A percentile compares a stretch with the other conserved stretches of the same genome.
phyloP scores from a whole-genome alignment of 2,329 filamentous ascomycete species.

The Capronia coronata region DNA sequence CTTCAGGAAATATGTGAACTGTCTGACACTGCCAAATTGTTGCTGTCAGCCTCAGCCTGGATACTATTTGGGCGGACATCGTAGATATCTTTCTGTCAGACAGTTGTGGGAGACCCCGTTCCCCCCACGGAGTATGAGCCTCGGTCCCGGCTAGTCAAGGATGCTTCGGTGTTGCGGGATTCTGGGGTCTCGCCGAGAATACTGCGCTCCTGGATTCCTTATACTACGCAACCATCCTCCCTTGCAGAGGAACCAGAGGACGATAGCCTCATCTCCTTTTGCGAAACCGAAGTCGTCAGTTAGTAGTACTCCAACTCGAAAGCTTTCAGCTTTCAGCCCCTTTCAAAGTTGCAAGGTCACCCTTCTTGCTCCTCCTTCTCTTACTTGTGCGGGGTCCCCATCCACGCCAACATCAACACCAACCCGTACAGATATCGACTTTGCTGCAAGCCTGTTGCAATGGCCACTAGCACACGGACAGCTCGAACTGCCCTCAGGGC shows the following conservation, averaged over 20 bases:
- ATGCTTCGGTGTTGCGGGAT: constrained; percentile 1
- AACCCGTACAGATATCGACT: background rate
- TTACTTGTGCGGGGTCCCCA: background rate
- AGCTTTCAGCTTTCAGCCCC: background rate
- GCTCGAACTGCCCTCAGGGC: constrained; percentile 24
- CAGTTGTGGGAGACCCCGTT: background rate
- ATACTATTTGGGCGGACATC: no score
- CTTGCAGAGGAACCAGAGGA: background rate
- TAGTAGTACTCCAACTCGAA: no score
- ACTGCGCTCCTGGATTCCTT: background rate
- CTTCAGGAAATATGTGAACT: background rate
- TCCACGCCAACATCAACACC: background rate
- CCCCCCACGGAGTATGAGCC: background rate
- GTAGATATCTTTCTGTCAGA: background rate
- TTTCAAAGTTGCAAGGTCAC: background rate
- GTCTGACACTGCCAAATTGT: no score
- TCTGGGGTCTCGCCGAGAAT: constrained; percentile 5
- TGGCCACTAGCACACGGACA: constrained; percentile 25
- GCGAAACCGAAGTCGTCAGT: no score
- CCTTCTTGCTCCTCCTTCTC: no score
- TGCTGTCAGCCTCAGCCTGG: no score
- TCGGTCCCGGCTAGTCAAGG: background rate
- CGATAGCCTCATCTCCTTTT: no score
- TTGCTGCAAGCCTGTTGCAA: constrained; percentile 1
- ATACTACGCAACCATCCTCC: background rate